phyloP scores from a whole-genome alignment of 2,329 filamentous ascomycete species.

The Phyllosticta citrichinensis region DNA sequence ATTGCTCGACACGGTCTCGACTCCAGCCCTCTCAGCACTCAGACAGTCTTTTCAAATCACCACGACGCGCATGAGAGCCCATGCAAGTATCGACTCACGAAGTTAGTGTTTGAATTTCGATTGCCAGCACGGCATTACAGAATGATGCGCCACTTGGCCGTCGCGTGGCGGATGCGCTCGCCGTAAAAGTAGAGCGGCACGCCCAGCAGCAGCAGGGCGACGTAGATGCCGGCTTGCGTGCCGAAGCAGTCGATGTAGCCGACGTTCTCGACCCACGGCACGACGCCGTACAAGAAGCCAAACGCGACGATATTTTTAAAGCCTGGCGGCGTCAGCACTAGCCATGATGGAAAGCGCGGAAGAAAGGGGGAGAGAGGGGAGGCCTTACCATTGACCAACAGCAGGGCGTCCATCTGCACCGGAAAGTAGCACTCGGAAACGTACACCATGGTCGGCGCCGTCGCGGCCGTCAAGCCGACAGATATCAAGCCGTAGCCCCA shows the following conservation, averaged over 20 bases:
- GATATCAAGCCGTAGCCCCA: slow-evolving; percentile 39
- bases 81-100: no score
- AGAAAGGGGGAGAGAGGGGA: background rate
- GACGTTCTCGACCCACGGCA: slow-evolving; percentile 31
- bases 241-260: slow-evolving; percentile 29
- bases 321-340: slow-evolving; percentile 11
- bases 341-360: background rate
- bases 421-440: slow-evolving; percentile 30
- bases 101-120: no score
- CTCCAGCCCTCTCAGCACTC: no score
- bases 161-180: slow-evolving; percentile 22
- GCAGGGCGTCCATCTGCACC: slow-evolving; percentile 27
- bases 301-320: slow-evolving; percentile 41
- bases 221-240: slow-evolving; percentile 28
- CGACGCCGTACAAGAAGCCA: slow-evolving; percentile 36
- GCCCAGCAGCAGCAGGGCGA: slow-evolving; percentile 22
- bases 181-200: slow-evolving; percentile 24
- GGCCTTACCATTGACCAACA: slow-evolving; percentile 25
- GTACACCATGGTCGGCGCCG: slow-evolving; percentile 34
- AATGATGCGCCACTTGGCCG: slow-evolving; percentile 28
- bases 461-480: slow-evolving; percentile 31
- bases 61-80: no score
- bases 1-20: no score
- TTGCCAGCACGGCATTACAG: slow-evolving; percentile 9
- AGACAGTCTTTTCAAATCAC: no score